Evolutionary conservation across 129 eudicot genomes (phyloP).

Genomic region (Flaveria trinervia): DNA sequence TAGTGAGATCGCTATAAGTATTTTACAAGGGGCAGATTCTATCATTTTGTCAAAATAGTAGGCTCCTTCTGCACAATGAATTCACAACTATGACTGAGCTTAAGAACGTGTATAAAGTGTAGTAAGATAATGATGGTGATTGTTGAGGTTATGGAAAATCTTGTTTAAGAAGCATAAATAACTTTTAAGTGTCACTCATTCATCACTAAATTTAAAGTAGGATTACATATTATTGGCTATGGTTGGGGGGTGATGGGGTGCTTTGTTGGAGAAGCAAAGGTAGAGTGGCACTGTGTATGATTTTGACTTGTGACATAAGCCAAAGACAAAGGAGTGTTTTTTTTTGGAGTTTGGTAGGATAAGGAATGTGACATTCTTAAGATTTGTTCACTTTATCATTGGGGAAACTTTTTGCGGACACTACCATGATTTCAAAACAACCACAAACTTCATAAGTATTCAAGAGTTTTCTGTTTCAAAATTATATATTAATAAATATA

Average conservation of each 20-base stretch:
- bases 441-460: neutral
- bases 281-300: constrained; percentile 56
- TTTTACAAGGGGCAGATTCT: constrained; percentile 49
- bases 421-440: constrained; percentile 39
- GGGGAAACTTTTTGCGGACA: constrained; percentile 45
- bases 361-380: constrained; percentile 39
- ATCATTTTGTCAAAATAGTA: constrained; percentile 37
- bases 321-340: constrained; percentile 31
- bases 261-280: constrained; percentile 92
- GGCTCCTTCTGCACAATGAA: constrained; percentile 31
- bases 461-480: neutral
- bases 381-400: constrained; percentile 41
- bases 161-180: constrained; percentile 65
- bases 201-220: constrained; percentile 32
- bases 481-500: neutral
- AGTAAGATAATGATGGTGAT: constrained; percentile 35
- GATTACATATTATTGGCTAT: constrained; percentile 45
- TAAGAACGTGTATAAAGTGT: constrained; percentile 31
- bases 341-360: constrained; percentile 55
- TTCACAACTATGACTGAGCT: constrained; percentile 17
- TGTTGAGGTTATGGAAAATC: constrained; percentile 41
- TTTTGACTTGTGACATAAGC: constrained; percentile 72
- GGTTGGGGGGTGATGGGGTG: constrained; percentile 49
- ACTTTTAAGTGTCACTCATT: constrained; percentile 36
- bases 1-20: constrained; percentile 64